These are phyloP conservation scores for Posidonia oceanica DNA, from an alignment of 116 monocot species.

Conservation along the genomic window DNA sequence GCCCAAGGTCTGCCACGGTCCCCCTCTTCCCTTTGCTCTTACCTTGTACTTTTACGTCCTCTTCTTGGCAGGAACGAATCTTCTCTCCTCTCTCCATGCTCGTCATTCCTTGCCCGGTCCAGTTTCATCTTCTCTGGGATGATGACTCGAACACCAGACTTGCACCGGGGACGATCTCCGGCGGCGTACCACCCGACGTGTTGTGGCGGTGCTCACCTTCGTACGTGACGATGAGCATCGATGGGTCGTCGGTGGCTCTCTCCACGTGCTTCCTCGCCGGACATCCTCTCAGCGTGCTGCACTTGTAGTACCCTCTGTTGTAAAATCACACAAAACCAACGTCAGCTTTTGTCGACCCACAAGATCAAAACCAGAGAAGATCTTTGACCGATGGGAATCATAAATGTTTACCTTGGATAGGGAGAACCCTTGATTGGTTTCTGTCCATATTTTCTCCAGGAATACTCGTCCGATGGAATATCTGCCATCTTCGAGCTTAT, in stretches of 20 bases:
- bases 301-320: conserved; percentile 73
- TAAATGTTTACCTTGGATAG: conserved; percentile 14
- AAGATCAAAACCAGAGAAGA: background rate
- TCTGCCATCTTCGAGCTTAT: conserved; percentile 39
- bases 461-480: conserved; percentile 42
- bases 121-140: too few relatives aligned
- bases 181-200: background rate
- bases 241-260: conserved; percentile 56
- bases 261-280: conserved; percentile 78
- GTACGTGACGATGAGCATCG: conserved; percentile 89
- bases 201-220: conserved; percentile 67
- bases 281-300: conserved; percentile 58
- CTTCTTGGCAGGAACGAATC: too few relatives aligned
- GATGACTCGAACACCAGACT: too few relatives aligned
- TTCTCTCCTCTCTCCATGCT: too few relatives aligned
- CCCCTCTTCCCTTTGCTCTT: too few relatives aligned
- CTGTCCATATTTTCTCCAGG: conserved; percentile 50
- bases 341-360: background rate
- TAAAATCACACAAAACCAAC: background rate
- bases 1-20: too few relatives aligned
- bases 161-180: too few relatives aligned
- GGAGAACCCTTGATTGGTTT: conserved; percentile 51
- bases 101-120: too few relatives aligned
- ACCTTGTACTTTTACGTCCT: too few relatives aligned
- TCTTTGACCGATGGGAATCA: background rate